phyloP scores from a whole-genome alignment of 441 rosid genomes.

The Eruca vesicaria region DNA sequence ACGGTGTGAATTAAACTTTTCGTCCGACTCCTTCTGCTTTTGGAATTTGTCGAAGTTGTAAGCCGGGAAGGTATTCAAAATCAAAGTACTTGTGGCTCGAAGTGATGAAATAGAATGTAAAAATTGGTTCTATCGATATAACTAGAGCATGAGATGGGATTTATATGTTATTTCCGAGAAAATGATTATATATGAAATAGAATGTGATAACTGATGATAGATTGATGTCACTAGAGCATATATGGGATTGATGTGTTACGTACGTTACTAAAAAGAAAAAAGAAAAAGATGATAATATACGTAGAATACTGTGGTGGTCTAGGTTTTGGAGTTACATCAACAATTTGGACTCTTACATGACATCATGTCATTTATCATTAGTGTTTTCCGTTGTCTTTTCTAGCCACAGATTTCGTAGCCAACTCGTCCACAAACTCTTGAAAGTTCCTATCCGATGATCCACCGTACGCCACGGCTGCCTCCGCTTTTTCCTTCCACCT shows the following conservation, averaged over 20 bases:
- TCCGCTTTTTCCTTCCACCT: not conserved
- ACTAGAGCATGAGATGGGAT: not conserved
- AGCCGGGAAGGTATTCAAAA: too few relatives aligned
- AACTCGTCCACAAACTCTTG: slow-evolving; percentile 19
- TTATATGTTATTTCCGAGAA: too few relatives aligned
- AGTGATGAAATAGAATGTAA: not conserved
- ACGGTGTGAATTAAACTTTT: too few relatives aligned
- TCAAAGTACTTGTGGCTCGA: not conserved
- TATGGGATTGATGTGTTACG: too few relatives aligned
- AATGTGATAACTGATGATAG: too few relatives aligned
- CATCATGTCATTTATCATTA: not conserved
- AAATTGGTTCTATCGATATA: not conserved
- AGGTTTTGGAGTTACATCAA: slow-evolving; percentile 2
- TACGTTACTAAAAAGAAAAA: too few relatives aligned
- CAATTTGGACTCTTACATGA: not conserved
- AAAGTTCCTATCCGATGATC: slow-evolving; percentile 33
- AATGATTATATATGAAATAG: too few relatives aligned
- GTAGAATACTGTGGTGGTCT: not conserved
- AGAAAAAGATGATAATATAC: too few relatives aligned
- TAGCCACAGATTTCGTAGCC: slow-evolving; percentile 27
- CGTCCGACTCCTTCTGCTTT: too few relatives aligned
- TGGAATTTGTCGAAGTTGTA: too few relatives aligned
- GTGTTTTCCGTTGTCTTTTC: not conserved
- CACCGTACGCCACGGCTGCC: slow-evolving; percentile 1
- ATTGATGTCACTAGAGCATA: too few relatives aligned